A percentile compares a stretch with the other conserved stretches of the same genome.
These are phyloP conservation scores for Puccinia horiana DNA, from an alignment of 1,284 basidiomycete genomes.

Conservation along the genomic window DNA sequence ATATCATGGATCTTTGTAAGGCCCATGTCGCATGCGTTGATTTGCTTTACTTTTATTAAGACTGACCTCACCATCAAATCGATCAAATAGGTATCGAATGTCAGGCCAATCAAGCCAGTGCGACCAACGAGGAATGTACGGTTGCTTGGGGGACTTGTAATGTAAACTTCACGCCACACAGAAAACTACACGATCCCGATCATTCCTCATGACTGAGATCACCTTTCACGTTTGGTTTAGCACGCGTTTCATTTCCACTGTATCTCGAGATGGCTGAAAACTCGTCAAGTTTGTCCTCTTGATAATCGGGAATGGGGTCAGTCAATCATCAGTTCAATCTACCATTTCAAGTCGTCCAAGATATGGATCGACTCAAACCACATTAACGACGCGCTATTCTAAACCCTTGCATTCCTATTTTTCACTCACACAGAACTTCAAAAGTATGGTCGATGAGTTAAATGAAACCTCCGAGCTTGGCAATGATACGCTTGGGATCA, in stretches of 20 bases:
- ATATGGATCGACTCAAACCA: neutral
- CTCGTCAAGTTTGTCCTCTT: slow-evolving; percentile 94
- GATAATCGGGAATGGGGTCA: slow-evolving; percentile 72
- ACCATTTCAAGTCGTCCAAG: neutral
- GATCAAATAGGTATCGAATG: slow-evolving; percentile 85
- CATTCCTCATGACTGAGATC: neutral
- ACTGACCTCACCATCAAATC: slow-evolving; percentile 49
- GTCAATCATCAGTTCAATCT: neutral
- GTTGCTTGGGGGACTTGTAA: slow-evolving; percentile 99
- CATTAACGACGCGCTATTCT: neutral
- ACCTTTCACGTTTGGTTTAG: slow-evolving; percentile 61
- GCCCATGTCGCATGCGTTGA: slow-evolving; percentile 43
- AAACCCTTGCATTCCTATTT: neutral
- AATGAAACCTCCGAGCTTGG: neutral
- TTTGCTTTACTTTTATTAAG: neutral
- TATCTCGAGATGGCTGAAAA: slow-evolving; percentile 99
- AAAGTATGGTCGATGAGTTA: slow-evolving; percentile 44
- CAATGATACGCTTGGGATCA: neutral
- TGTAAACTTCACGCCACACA: slow-evolving; percentile 64
- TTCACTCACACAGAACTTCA: slow-evolving; percentile 37
- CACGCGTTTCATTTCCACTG: slow-evolving; percentile 99
- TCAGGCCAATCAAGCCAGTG: slow-evolving; percentile 96
- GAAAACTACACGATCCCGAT: neutral
- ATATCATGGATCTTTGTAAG: slow-evolving; percentile 97
- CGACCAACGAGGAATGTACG: slow-evolving; percentile 94